Base-by-base conservation (phyloP, 768 basidiomycete species). In the Mycena belliarum region DNA sequence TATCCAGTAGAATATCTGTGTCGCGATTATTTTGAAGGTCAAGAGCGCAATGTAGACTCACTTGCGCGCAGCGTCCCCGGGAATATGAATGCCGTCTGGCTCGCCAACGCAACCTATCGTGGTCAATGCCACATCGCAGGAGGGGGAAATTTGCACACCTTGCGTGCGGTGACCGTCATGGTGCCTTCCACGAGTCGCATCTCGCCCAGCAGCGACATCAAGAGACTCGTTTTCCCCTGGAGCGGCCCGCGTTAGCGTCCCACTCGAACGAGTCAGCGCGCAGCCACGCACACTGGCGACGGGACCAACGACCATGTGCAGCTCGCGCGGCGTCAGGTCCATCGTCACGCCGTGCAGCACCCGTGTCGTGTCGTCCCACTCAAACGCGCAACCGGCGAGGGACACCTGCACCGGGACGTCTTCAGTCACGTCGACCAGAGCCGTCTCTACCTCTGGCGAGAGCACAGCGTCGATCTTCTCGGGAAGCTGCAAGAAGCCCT, bases 201-300 rank as follows among this genome's bases (percentile, higher is more conserved):
- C 41, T 59, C 58, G n/a, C 21, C 47, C 41, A 59, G 28, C 28
- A 59, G 43, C 58, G 58, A 59, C 58, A 59, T 59, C 4, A 59
- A 48, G 18, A 59, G 58, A 14, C 58, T 59, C n/a, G 58, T 53
- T 49, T 59, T 59, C 14, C 58, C 58, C 58, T 59, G 45, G 15
- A 37, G 9, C 5, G n/a, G n/a, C n/a, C n/a, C n/a, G 18, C 44
- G 33, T 37, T 9, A 28, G 29, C 29, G 33, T 33, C 47, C 6
- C 12, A 24, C 14, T 23, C 23, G 5, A 24, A 46, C 10, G 9
- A 29, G 3, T 6, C 16, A 23, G 12, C 25, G 16, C 18, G 5
- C n/a, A n/a, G n/a, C n/a, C n/a, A n/a, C 53, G 23, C 16, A 60
- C 59, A 47, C 59, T 60, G 9, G 59, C 59, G 28, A 60, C 59